phyloP scores from a whole-genome alignment of 257 asterid genomes.

The Solanum sitiens region DNA sequence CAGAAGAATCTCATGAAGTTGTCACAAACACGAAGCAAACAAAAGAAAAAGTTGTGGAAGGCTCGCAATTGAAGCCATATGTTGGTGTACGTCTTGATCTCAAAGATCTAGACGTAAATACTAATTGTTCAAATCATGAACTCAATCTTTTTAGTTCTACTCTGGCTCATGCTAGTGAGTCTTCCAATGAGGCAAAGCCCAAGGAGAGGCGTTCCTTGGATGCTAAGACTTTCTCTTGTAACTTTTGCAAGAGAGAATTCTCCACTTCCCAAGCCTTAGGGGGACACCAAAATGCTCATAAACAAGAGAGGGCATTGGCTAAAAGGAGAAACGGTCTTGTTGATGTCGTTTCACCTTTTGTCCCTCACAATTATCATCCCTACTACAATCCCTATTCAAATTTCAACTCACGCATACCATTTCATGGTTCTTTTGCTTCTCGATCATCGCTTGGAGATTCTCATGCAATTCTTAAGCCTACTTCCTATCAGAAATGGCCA shows the following conservation, averaged over 20 bases:
- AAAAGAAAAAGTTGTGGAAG: conserved; percentile 9
- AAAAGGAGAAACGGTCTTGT: conserved; percentile 33
- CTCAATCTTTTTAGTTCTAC: conserved; percentile 29
- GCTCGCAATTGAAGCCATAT: neutral
- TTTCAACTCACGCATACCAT: conserved; percentile 18
- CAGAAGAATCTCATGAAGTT: conserved; percentile 13
- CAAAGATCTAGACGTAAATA: conserved; percentile 8
- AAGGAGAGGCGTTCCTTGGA: conserved; percentile 1
- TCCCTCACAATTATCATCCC: conserved; percentile 22
- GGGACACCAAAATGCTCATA: conserved; percentile 79
- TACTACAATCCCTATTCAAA: conserved; percentile 20
- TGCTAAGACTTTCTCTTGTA: conserved; percentile 37
- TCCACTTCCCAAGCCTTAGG: conserved; percentile 68
- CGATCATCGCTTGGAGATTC: conserved; percentile 17
- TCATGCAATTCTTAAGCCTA: conserved; percentile 24
- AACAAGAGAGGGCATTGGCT: conserved; percentile 49
- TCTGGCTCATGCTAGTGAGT: neutral
- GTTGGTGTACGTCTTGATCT: conserved; percentile 23
- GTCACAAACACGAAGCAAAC: neutral
- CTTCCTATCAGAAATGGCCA: conserved; percentile 17
- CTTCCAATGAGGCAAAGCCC: conserved; percentile 11
- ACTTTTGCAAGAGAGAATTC: conserved; percentile 47
- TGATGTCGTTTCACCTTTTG: conserved; percentile 19
- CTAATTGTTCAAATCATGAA: conserved; percentile 14
- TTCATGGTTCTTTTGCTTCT: conserved; percentile 14